Conservation (phyloP, 768 basidiomycete species). For the Psilocybe sp. region DNA sequence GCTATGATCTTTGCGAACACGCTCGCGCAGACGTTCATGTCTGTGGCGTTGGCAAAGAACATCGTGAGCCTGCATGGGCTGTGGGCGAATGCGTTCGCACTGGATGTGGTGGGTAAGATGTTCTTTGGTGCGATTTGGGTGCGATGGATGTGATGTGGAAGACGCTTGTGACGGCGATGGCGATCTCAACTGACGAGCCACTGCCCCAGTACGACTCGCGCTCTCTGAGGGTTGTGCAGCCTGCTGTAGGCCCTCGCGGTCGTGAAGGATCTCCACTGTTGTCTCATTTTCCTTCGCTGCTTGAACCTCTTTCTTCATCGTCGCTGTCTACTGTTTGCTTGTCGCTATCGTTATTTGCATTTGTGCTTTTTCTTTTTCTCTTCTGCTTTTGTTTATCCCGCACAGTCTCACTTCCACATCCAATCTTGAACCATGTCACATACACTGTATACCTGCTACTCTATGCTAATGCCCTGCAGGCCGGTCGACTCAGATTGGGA, state of each 20-base stretch:
- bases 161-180: slow-evolving; percentile 58
- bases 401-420: neutral
- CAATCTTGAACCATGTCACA: neutral
- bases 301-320: neutral
- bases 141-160: slow-evolving; percentile 69
- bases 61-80: slow-evolving; percentile 55
- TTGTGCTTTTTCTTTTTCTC: neutral
- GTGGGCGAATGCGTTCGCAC: slow-evolving; percentile 68
- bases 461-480: too few relatives aligned
- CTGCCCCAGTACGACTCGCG: neutral
- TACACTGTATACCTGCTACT: neutral
- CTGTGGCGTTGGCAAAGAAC: slow-evolving; percentile 46
- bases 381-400: neutral
- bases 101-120: slow-evolving; percentile 64
- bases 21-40: slow-evolving; percentile 38
- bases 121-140: slow-evolving; percentile 73
- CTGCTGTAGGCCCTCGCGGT: neutral
- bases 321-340: neutral
- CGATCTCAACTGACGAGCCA: slow-evolving; percentile 40
- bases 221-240: neutral
- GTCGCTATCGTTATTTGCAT: neutral
- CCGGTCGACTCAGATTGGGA: too few relatives aligned
- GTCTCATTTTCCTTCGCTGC: neutral
- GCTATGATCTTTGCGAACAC: slow-evolving; percentile 25
- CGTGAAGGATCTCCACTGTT: neutral